Conservation (phyloP, 2,329 filamentous ascomycete genomes). For the Xylaria sp. region DNA sequence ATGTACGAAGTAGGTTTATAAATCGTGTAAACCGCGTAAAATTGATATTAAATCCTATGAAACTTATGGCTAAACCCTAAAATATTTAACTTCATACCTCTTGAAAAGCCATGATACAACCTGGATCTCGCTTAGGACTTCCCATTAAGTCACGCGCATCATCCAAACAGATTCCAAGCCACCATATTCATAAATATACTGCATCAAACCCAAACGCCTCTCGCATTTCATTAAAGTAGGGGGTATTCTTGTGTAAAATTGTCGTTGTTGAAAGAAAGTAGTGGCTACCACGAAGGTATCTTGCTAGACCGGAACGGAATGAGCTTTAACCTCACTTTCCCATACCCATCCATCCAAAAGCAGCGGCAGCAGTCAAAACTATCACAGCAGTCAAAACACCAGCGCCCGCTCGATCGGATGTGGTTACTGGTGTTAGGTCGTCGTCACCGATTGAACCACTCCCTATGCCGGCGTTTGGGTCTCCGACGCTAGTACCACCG, state of each 20-base stretch:
- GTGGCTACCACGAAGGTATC: not conserved
- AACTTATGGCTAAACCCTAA: not conserved
- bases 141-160: not conserved
- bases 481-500: constrained; percentile 63
- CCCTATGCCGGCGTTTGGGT: constrained; percentile 55
- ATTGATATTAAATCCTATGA: too few species aligned
- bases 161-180: constrained; percentile 22
- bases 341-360: constrained; percentile 61
- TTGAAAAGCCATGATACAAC: not conserved
- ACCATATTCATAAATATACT: constrained; percentile 8
- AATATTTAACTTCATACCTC: not conserved
- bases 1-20: not conserved
- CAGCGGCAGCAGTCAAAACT: constrained; percentile 52
- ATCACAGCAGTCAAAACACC: constrained; percentile 60
- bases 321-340: constrained; percentile 20
- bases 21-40: not conserved
- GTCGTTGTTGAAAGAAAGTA: not conserved
- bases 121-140: not conserved
- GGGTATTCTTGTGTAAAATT: constrained; percentile 26
- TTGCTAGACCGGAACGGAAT: not conserved
- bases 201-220: constrained; percentile 23
- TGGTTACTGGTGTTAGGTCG: constrained; percentile 52
- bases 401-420: constrained; percentile 59
- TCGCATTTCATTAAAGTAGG: constrained; percentile 21
- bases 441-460: constrained; percentile 50